phyloP scores from a whole-genome alignment of 169 alveolate species.

The Babesia ovis region DNA sequence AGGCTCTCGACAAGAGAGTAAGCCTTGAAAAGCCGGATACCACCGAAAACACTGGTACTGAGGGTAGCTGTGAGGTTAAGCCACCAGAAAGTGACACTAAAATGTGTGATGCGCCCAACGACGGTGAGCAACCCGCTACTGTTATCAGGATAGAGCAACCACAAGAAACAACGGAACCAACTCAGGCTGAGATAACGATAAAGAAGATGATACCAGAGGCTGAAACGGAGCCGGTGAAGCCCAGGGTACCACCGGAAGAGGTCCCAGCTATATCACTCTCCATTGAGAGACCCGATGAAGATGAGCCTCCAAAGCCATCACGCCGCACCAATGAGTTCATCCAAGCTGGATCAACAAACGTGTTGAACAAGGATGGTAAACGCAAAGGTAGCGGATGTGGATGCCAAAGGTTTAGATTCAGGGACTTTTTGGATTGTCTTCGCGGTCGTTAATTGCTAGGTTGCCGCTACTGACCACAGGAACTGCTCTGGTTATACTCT shows the following conservation, averaged over 20 bases:
- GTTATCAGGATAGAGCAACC: neutral
- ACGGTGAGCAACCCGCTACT: neutral
- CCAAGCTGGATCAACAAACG: neutral
- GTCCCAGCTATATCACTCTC: neutral
- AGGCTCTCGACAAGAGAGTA: neutral
- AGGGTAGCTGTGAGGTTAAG: neutral
- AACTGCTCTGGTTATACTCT: too few species aligned
- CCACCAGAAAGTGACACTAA: neutral
- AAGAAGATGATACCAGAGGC: neutral
- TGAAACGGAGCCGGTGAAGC: neutral
- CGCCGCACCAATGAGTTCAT: slow-evolving; percentile 5
- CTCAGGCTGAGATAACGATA: neutral
- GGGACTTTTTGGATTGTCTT: neutral
- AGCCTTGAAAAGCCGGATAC: neutral
- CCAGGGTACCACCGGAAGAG: neutral
- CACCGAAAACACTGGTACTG: neutral
- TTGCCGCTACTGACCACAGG: too few species aligned
- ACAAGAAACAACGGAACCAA: neutral
- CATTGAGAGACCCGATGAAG: neutral
- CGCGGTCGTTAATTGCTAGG: too few species aligned
- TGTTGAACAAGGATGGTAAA: neutral
- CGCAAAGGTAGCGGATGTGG: neutral
- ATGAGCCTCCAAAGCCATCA: neutral
- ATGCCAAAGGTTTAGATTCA: neutral
- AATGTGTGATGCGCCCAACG: neutral